Evolutionary conservation across 2,329 filamentous ascomycete genomes (phyloP).

Genomic region (Lecanoromycetidae sp.): DNA sequence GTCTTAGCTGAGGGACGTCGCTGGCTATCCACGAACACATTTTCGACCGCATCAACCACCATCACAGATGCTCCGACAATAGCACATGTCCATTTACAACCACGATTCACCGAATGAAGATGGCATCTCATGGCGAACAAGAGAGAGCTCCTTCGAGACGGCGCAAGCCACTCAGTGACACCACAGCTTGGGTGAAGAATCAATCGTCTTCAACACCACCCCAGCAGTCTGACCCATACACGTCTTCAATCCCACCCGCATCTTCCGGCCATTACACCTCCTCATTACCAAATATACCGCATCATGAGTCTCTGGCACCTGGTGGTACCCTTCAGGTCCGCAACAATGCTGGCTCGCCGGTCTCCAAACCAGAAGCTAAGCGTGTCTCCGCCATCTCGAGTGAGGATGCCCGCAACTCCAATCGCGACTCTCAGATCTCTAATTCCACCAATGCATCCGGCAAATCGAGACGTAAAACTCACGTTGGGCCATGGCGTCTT

Average conservation of each 20-base stretch:
- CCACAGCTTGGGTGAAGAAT: slow-evolving; percentile 38
- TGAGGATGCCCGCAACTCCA: slow-evolving; percentile 37
- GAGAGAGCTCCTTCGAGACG: slow-evolving; percentile 7
- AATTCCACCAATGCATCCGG: slow-evolving; percentile 43
- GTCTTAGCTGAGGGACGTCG: too few species aligned
- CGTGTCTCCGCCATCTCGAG: slow-evolving; percentile 40
- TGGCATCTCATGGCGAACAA: not conserved
- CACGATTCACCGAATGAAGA: not conserved
- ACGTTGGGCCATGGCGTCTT: slow-evolving; percentile 87
- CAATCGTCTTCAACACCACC: slow-evolving; percentile 20
- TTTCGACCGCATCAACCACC: not conserved
- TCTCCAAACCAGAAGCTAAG: slow-evolving; percentile 35
- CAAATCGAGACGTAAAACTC: slow-evolving; percentile 49
- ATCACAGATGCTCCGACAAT: too few species aligned
- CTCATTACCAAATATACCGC: slow-evolving; percentile 13
- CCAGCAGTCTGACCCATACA: slow-evolving; percentile 11
- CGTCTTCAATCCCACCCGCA: slow-evolving; percentile 12
- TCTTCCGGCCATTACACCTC: too few species aligned
- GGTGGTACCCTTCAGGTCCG: slow-evolving; percentile 21
- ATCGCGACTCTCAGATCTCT: slow-evolving; percentile 38
- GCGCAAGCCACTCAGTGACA: slow-evolving; percentile 36
- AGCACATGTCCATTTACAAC: not conserved
- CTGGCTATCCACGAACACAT: too few species aligned
- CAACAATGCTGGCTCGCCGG: slow-evolving; percentile 24
- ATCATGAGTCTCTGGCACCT: slow-evolving; percentile 17